Base-by-base conservation (phyloP, 345 rosid genomes). In the Brassica nigra region DNA sequence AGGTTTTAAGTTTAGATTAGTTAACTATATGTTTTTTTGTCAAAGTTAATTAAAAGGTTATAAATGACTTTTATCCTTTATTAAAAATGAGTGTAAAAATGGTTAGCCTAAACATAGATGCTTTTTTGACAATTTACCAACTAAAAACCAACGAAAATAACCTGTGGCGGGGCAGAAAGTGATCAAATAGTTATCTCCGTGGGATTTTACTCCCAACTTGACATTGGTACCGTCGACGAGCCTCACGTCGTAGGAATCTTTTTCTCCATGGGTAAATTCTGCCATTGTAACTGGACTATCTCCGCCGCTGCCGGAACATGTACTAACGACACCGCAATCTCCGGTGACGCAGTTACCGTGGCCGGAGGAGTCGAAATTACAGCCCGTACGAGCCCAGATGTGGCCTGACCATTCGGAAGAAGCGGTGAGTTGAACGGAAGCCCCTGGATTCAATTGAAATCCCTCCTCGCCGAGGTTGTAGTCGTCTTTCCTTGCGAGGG, bases 221-320 rank as follows among this genome's bases (percentile, higher is more conserved):
- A 92, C 85, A 57, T 94, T 94, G 87, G 90, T 92, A 0, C 98
- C 98, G 63, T 94, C 98, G 9, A 94, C 98, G 1, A 94, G 88
- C 59, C 97, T 94, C 23, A 90, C 92, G 80, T 92, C 96, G 71
- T 94, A 94, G 76, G 89, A 94, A 81, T 94, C 98, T 71, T 84
- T 89, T 23, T 30, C 0, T 71, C 34, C 57, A 84, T 57, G 11
- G 28, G 98, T 94, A 85, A 94, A 90, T 76, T 92, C 98, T 0
- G 72, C 97, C 0, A 90, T 84, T 12, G 89, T 78, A 4, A 81
- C 92, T 0, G 98, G 97, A 11, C 97, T 92, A 4, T 29, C 82
- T 7, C 98, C 98, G 2, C 90, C 93, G 58, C 88, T 89, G 14
- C 55, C 55, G 16, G 65, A 29, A 70, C 98, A 94, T 77, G 84